Evolutionary conservation across 305 asterid genomes (phyloP), one percentile per base, ranked within the genome.

Genomic region (Withania somnifera): DNA sequence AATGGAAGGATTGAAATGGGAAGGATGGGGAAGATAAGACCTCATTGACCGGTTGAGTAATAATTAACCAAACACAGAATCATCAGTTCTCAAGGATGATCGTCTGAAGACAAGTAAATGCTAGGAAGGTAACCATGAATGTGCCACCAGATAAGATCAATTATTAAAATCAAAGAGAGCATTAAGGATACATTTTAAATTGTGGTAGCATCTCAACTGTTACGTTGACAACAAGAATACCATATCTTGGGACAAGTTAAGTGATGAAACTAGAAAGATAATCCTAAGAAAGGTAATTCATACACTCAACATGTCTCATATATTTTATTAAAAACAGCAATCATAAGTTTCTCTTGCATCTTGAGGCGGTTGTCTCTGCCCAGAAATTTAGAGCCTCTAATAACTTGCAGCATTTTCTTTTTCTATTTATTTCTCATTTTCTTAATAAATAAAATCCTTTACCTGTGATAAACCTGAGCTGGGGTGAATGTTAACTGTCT

Each of bases 401-500:
- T 42, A 42, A 69, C 78, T 13, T 71, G 58, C 79, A 45, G 15
- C 24, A 71, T 71, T 38, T 45, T 73, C 14, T 64, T 32, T 64
- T 73, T 7, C 22, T 24, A 45, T 26, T 47, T 22, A 45, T 73
- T 45, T 73, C 47, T 40, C 24, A 7, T 45, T 14, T 17, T 73
- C 79, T 24, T 24, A 24, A 40, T 47, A 73, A 73, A 47, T 10
- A 73, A 73, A 73, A 47, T 14, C 79, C 22, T 79, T 73, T 81
- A 87, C 90, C 90, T 85, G 85, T 13, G 90, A 89, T 86, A 95
- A 89, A 83, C 98, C 97, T 30, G 97, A 95, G 88, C 98, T 93
- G 5, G 98, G 99, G 84, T 95, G 99, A 78, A 93, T 89, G 82
- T 95, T 91, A 84, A 93, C 97, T 14, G 94, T 95, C 85, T 90